Conservation (phyloP, 202 grass and related monocot genomes). For the Saccharum hybrid region DNA sequence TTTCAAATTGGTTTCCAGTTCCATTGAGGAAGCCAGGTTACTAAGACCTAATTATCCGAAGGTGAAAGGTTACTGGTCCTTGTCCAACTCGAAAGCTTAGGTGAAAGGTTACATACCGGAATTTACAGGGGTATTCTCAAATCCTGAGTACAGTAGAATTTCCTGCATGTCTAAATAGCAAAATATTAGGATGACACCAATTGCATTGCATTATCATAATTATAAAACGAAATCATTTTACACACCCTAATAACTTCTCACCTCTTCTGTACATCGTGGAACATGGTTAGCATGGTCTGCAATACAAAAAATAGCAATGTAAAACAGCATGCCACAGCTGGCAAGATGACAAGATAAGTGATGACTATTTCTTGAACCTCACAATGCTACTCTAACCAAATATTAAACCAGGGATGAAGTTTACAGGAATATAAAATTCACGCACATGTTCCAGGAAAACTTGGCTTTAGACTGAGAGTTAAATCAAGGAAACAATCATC, state of each 20-base stretch:
- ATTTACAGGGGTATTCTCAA: constrained; percentile 49
- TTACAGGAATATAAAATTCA: neutral
- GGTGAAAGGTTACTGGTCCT: too few species aligned
- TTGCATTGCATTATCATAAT: too few species aligned
- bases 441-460: constrained; percentile 68
- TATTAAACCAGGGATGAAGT: neutral
- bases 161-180: constrained; percentile 52
- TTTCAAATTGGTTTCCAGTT: too few species aligned
- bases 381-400: neutral
- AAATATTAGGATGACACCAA: constrained; percentile 25
- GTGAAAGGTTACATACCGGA: constrained; percentile 61
- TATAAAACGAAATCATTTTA: neutral
- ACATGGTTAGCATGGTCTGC: constrained; percentile 65
- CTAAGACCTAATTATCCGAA: too few species aligned
- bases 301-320: neutral
- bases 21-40: too few species aligned
- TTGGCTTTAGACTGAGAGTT: constrained; percentile 77
- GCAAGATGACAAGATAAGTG: neutral
- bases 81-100: too few species aligned
- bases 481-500: constrained; percentile 86
- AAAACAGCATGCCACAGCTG: neutral
- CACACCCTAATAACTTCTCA: constrained; percentile 34
- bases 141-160: constrained; percentile 40
- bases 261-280: constrained; percentile 61
- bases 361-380: neutral